These are phyloP conservation scores for Didymella pinodella DNA, from an alignment of 2,329 filamentous ascomycete genomes.

Conservation along the genomic window DNA sequence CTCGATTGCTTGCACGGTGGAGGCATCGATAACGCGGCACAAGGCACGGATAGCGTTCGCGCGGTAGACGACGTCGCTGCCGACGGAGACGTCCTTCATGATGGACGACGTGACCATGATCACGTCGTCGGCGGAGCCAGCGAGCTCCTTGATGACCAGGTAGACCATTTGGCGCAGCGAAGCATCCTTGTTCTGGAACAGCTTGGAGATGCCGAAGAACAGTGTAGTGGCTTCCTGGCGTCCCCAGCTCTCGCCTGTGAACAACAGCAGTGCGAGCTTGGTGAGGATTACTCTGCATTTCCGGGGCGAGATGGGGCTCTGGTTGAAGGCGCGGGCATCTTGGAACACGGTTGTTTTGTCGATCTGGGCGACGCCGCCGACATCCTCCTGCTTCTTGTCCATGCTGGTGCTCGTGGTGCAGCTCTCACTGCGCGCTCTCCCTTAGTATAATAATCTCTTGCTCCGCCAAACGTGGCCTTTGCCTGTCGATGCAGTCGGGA, in stretches of 20 bases:
- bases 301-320: conserved; percentile 93
- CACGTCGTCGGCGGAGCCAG: conserved; percentile 93
- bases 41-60: conserved; percentile 95
- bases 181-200: conserved; percentile 99
- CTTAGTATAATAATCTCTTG: conserved; percentile 34
- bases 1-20: conserved; percentile 96
- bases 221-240: conserved; percentile 96
- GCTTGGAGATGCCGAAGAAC: conserved; percentile 97
- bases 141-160: conserved; percentile 96
- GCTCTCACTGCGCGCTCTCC: conserved; percentile 37
- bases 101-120: conserved; percentile 99
- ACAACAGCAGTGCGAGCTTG: conserved; percentile 94
- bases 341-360: conserved; percentile 98
- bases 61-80: conserved; percentile 82
- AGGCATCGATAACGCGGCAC: conserved; percentile 94
- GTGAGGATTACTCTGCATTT: conserved; percentile 93
- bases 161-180: conserved; percentile 99
- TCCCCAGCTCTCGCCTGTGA: conserved; percentile 96
- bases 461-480: conserved; percentile 50
- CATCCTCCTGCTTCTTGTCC: conserved; percentile 98
- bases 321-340: conserved; percentile 98
- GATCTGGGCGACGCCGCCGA: conserved; percentile 93
- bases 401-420: conserved; percentile 35
- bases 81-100: conserved; percentile 98
- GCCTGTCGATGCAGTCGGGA: conserved; percentile 16